Conservation (phyloP, 2,329 filamentous ascomycete genomes). For the Akanthomyces lecanii region DNA sequence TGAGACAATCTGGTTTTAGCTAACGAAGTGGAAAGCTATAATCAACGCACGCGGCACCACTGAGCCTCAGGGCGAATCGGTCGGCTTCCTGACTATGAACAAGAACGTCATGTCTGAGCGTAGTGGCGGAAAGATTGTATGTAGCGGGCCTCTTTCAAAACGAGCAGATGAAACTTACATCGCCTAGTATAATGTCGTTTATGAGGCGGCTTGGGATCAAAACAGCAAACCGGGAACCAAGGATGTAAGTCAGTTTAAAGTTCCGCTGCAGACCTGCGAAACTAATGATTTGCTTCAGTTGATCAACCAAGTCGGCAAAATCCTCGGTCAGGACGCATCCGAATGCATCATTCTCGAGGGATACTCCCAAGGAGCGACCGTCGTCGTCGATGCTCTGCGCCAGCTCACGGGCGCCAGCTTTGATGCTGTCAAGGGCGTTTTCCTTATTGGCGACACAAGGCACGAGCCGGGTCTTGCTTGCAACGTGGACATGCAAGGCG, state of each 20-base stretch:
- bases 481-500: conserved; percentile 18
- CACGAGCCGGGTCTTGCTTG: conserved; percentile 17
- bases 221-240: conserved; percentile 8
- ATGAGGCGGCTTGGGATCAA: conserved; percentile 10
- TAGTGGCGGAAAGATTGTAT: conserved; percentile 14
- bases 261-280: neutral
- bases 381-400: conserved; percentile 16
- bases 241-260: conserved; percentile 6
- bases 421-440: conserved; percentile 17
- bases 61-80: conserved; percentile 15
- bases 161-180: neutral
- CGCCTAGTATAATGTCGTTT: conserved; percentile 16
- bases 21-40: conserved; percentile 7
- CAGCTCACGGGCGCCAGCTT: conserved; percentile 12
- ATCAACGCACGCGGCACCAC: conserved; percentile 17
- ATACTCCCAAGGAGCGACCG: conserved; percentile 18
- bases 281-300: neutral
- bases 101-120: neutral
- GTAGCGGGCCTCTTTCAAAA: neutral
- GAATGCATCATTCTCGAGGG: conserved; percentile 18
- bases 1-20: neutral
- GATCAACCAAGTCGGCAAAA: conserved; percentile 1
- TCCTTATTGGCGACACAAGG: conserved; percentile 16
- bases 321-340: neutral
- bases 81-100: conserved; percentile 17